Evolutionary conservation across 2,329 filamentous ascomycete species (phyloP), one percentile per base, ranked within the genome.

Genomic region (Chaetomium sp.): DNA sequence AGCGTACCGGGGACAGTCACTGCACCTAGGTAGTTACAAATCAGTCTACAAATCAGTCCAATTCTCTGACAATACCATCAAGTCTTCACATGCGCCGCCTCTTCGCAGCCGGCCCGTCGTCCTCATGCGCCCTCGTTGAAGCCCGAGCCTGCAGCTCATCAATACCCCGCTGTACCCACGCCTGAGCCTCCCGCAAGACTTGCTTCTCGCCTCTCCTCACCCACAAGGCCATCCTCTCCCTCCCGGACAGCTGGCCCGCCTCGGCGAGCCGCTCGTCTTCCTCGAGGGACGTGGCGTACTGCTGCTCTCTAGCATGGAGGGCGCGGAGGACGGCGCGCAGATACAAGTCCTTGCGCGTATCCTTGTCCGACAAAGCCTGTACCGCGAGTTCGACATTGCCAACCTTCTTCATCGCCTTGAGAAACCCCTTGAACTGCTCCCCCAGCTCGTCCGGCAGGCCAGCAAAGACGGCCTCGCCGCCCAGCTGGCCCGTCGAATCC

Each of bases 391-490:
- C 55, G 25, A 42, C 47, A 0, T 78, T 76, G 4, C 77, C 76
- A 13, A 77, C 67, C 70, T 83, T 84, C 65, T 81, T 79, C 9
- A 83, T 71, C 1, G 75, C 76, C 71, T 85, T 85, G 60, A 85
- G 74, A 27, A 85, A 77, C 0, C 73, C 70, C 70, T 82, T 80
- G 51, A 86, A 77, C 70, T 85, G 83, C 60, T 81, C 79, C 9
- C 77, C 74, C n/a, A 87, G 76, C 66, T 85, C 82, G 27, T 80
- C 76, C 0, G 84, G 83, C 35, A 85, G 74, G 29, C 74, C 75
- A 5, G 75, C 74, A 10, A 84, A 74, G 0, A 69, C 70, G 1
- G 79, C 76, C 1, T 77, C 69, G 0, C 74, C 76, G 0, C 54
- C 33, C 1, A 75, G 54, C 25, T 64, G 65, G 23, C 85, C 85